Evolutionary conservation across 495 filamentous ascomycete species (phyloP), one percentile per base, ranked within the genome.

Genomic region (Aspergillus incahuasiensis): DNA sequence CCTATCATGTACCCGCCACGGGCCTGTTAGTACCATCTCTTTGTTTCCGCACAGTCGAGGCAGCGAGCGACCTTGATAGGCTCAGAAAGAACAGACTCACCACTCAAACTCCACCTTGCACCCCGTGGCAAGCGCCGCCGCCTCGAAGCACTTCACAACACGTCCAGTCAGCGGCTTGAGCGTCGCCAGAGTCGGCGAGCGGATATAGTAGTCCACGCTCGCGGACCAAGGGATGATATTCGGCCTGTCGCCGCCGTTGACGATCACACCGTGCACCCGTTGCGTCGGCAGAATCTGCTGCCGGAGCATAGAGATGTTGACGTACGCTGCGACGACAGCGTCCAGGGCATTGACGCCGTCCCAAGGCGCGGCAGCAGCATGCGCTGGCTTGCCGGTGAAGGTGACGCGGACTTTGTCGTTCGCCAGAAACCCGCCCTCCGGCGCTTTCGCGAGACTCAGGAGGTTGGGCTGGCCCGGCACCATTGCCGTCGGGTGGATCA

Each of bases 311-410:
- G 80, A 80, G 11, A 86, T 68, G 48, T 75, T 77, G 41, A 83
- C 83, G 64, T 86, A 88, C 0, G 79, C 77, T 1, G 74, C 73
- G 5, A 86, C 75, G 6, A 86, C 71, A 0, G 83, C 85, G 58
- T 87, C 85, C 0, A 87, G 74, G 0, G 84, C 84, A 60, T 88
- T 88, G 47, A 86, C 70, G 0, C 83, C 83, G 22, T 80, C 68
- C 83, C 84, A 86, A 0, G 84, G 85, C 12, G 73, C 74, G 5
- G 78, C 79, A 2, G 82, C 83, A 0, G 83, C 79, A 58, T 84
- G 79, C 0, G 80, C 71, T 12, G 79, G 73, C 16, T 74, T 72
- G 0, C 80, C 81, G 0, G 67, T 74, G 49, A 78, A 74, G 0
- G 58, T 70, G 1, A 70, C 68, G 15, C 60, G 58, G 46, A 79